A percentile compares a stretch with the other conserved stretches of the same genome.
These are phyloP conservation scores for Capronia epimyces DNA, from an alignment of 2,329 filamentous ascomycete genomes.

Conservation along the genomic window DNA sequence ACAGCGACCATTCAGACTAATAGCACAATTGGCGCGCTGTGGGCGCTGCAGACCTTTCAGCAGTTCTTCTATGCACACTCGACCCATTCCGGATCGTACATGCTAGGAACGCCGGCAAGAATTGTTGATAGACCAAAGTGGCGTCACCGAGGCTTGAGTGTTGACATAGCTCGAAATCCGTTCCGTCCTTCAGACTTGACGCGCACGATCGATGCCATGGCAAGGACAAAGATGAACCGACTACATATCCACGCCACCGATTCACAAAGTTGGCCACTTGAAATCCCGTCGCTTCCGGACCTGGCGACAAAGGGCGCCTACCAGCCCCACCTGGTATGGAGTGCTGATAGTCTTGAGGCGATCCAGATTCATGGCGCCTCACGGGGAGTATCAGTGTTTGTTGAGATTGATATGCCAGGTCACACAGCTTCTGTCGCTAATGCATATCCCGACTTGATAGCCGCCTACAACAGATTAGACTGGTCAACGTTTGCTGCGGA, in stretches of 20 bases:
- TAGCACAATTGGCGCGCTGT: constrained; percentile 28
- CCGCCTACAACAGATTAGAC: constrained; percentile 53
- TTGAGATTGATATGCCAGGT: constrained; percentile 77
- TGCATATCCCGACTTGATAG: constrained; percentile 65
- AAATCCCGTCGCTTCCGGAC: constrained; percentile 68
- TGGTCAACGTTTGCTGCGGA: constrained; percentile 52
- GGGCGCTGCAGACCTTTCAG: constrained; percentile 31
- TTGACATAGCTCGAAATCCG: constrained; percentile 71
- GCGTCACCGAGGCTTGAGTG: constrained; percentile 68
- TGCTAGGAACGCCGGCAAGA: constrained; percentile 61
- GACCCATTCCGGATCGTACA: constrained; percentile 51
- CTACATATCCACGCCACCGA: constrained; percentile 55
- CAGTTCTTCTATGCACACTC: constrained; percentile 33
- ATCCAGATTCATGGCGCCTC: constrained; percentile 67
- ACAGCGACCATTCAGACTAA: constrained; percentile 27
- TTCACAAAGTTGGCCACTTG: constrained; percentile 62
- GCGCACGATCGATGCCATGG: constrained; percentile 69
- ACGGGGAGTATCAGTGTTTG: constrained; percentile 64
- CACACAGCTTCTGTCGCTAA: constrained; percentile 65
- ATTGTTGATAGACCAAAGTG: constrained; percentile 72
- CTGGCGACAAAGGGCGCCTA: constrained; percentile 71
- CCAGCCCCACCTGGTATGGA: constrained; percentile 61
- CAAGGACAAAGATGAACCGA: constrained; percentile 53
- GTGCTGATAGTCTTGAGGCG: constrained; percentile 55
- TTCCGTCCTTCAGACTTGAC: constrained; percentile 63